phyloP scores from a whole-genome alignment of 345 rosid species.

The Populus tremula region DNA sequence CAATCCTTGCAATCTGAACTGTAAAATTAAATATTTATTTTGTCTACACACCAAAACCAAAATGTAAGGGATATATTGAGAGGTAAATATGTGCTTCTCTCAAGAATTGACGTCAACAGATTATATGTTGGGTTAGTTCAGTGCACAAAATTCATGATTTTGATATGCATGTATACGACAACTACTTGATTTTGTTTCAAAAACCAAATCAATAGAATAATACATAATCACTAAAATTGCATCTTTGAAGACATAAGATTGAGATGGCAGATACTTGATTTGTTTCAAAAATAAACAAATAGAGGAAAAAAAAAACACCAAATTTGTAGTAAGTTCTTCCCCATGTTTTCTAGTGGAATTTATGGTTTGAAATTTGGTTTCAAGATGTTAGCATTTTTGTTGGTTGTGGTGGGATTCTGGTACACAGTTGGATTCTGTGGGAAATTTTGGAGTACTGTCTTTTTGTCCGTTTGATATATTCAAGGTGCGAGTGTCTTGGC shows the following conservation, averaged over 20 bases:
- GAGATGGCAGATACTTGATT: no score
- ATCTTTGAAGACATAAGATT: neutral
- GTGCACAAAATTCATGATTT: neutral
- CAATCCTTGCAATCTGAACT: no score
- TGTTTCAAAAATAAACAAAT: no score
- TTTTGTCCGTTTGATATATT: neutral
- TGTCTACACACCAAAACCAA: neutral
- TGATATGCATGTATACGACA: neutral
- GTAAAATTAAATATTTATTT: neutral
- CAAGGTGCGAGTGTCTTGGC: neutral
- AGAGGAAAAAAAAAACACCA: no score
- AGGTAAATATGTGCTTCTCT: neutral
- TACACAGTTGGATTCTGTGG: neutral
- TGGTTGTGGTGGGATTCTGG: neutral
- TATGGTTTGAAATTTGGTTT: neutral
- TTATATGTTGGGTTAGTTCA: neutral
- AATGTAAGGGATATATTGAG: neutral
- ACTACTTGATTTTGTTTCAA: neutral
- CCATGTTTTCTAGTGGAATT: neutral
- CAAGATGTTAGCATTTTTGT: neutral
- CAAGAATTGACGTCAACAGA: neutral
- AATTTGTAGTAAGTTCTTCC: neutral
- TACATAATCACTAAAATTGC: neutral
- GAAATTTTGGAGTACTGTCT: neutral
- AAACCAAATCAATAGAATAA: neutral